Base-by-base conservation (phyloP, 768 basidiomycete genomes). In the Imleria badia region DNA sequence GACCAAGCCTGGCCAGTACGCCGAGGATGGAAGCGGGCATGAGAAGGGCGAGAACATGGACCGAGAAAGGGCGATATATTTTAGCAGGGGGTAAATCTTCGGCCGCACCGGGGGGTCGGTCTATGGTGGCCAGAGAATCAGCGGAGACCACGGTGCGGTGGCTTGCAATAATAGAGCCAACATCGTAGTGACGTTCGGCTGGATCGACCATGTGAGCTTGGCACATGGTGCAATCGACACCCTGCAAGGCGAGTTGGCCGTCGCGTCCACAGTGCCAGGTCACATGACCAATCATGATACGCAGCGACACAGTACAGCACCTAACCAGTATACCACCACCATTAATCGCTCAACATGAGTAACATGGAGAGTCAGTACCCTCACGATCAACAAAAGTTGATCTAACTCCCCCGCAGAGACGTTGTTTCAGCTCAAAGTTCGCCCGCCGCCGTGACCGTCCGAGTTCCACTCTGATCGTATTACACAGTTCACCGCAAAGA, bases 391-490 rank as follows among this genome's bases (percentile, higher is more conserved):
- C 26, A 48, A 6, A 14, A 22, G n/a, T 17, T 26, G 39, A 52
- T 31, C 51, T 48, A 51, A 55, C 46, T 29, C 51, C 19, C 54
- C 34, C 61, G 6, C 70, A 99, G 96, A 98, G 76, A 94, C 92
- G 30, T 81, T 98, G n/a, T 99, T 99, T 68, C 93, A 98, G 74
- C 89, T 99, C 65, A 99, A 99, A 83, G 96, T 94, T 55, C 44
- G 72, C 58, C 50, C 51, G 40, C 48, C 43, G 45, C 54, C 33
- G 19, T 54, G 36, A 56, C 48, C 52, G 29, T 48, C 43, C 44
- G 48, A 54, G 52, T 52, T 46, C 52, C 45, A 15, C 45, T 55
- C 61, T 61, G 49, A 61, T 49, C 45, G 26, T 42, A 29, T 23
- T 45, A 19, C 45, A 56, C 58, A 99, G 96, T 98, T 99, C 79